Evolutionary conservation across 495 filamentous ascomycete species (phyloP).

Genomic region (Cercophora sp.): DNA sequence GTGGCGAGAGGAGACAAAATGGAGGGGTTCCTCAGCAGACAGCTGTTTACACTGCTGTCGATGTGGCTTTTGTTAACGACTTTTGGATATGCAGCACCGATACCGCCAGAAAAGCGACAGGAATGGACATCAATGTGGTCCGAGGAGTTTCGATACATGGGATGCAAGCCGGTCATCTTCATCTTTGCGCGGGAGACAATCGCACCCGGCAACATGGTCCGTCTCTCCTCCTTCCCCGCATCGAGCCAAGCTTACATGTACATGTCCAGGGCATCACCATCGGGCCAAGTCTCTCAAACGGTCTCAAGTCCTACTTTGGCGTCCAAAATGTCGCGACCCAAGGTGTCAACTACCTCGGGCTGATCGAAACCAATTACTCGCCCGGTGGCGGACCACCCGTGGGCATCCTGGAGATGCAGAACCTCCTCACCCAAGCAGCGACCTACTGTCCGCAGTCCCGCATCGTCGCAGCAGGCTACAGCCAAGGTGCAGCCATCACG

Average conservation of each 20-base stretch:
- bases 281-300: not conserved
- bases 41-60: not conserved
- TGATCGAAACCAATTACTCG: not conserved
- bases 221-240: not conserved
- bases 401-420: not conserved
- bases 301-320: constrained; percentile 1
- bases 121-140: constrained; percentile 1
- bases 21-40: not conserved
- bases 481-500: constrained; percentile 3
- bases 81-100: not conserved
- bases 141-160: not conserved
- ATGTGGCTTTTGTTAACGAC: not conserved
- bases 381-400: not conserved
- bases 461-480: not conserved
- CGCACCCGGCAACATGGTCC: not conserved
- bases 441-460: not conserved
- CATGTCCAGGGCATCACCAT: not conserved
- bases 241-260: not conserved
- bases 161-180: not conserved
- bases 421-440: not conserved
- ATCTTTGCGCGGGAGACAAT: not conserved
- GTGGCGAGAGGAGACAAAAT: no score
- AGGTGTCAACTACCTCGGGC: constrained; percentile 4
- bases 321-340: not conserved
- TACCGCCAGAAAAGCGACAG: not conserved